Evolutionary conservation across 2,329 filamentous ascomycete species (phyloP), one percentile per base, ranked within the genome.

Genomic region (Cercospora sesami): DNA sequence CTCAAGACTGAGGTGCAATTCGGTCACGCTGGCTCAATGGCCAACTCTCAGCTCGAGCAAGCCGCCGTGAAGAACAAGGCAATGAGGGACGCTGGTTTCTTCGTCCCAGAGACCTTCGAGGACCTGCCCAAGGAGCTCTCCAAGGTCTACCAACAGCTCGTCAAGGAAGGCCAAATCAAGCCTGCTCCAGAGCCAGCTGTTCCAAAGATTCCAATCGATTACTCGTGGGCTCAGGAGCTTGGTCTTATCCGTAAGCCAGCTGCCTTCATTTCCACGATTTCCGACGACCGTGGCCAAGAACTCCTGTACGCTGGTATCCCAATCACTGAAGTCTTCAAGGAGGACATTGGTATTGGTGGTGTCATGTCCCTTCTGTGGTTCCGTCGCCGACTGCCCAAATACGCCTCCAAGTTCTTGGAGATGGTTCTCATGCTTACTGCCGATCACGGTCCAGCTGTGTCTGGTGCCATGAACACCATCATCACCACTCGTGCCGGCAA

Each of bases 341-440:
- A 99, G 86, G 94, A 98, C 77, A 98, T 99, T 77, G 95, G 95
- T 77, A 98, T 99, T 77, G 95, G 95, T 81, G 95, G 95, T 91
- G 95, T 99, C 85, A 99, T 99, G 95, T 97, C 95, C 69, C 89
- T 99, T 67, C 87, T 99, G 76, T 99, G 95, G 95, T 99, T 99
- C 93, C 94, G 95, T 79, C 94, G 95, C 83, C 92, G 95, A 80
- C 91, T 99, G 71, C 95, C 95, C 72, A 86, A 91, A 79, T 98
- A 97, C 81, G 95, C 95, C 79, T 96, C 93, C 87, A 96, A 96
- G 85, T 99, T 99, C 88, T 85, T 99, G 76, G 95, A 99, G 87
- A 99, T 99, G 95, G 95, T 99, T 74, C 94, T 99, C 82, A 99
- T 99, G 95, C 89, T 99, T 79, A 99, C 95, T 79, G 95, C 95